Evolutionary conservation across 2,329 filamentous ascomycete species (phyloP), one percentile per base, ranked within the genome.

Genomic region (Macrophomina tecta): DNA sequence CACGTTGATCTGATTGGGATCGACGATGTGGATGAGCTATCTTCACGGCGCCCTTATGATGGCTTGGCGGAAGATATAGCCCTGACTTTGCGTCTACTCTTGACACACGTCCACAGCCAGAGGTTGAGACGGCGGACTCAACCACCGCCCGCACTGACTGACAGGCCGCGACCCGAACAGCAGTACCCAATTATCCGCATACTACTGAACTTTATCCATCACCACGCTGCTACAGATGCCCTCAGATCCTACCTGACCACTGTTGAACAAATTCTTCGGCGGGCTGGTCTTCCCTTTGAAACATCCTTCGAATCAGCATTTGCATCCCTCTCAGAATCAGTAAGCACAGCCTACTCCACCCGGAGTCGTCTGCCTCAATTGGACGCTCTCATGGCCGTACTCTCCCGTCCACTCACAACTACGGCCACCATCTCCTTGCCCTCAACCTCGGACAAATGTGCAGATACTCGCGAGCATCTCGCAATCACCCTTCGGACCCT

Each of bases 101-200:
- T 98, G 7, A 87, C 86, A 58, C 89, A 94, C 70, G 89, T 91
- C 2, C 94, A 98, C 76, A 87, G 90, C 9, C 87, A 91, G 74
- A 93, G 90, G 70, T 86, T 92, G 68, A 82, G 88, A 46, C 86
- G 86, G 51, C 87, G 93, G 64, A 90, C 89, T 1, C 86, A 89
- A 36, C 82, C 88, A 1, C 89, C 89, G 8, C 80, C 82, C 7
- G 85, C 89, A 5, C 74, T 89, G 68, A 80, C 82, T 9, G 80
- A 81, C 16, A 81, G 82, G 62, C 84, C 83, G 68, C 81, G 82
- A 42, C 75, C 83, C 28, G 80, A 78, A 6, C 82, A 82, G 2
- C 80, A 86, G 52, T 84, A 88, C 63, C 79, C 82, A n/a, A 81
- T 91, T 28, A 77, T 91, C 18, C 84, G 87, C 12, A 86, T 88